Evolutionary conservation across 352 stramenopile genomes (phyloP).

Genomic region (Globisporangium paroecandrum): DNA sequence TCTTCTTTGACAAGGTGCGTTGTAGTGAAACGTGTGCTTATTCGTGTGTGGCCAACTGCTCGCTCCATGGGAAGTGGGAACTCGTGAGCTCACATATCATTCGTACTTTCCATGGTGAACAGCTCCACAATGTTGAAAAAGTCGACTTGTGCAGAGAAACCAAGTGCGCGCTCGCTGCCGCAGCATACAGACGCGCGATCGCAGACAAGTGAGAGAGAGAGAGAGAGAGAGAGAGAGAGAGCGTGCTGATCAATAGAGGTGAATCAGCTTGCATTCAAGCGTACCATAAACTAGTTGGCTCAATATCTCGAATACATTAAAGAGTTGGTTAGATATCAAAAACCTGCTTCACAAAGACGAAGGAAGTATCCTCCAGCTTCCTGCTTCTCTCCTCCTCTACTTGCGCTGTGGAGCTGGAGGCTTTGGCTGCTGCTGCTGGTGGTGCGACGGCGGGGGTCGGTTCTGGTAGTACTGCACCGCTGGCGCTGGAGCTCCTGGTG

Average conservation of each 20-base stretch:
- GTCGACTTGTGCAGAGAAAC: conserved; percentile 61
- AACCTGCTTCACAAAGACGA: background rate
- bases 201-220: conserved; percentile 14
- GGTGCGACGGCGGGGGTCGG: conserved; percentile 20
- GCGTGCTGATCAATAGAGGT: background rate
- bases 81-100: background rate
- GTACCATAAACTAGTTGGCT: too few relatives aligned
- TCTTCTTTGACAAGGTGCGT: conserved; percentile 91
- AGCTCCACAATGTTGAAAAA: conserved; percentile 50
- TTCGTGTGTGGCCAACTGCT: background rate
- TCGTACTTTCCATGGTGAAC: background rate
- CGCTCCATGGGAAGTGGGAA: background rate
- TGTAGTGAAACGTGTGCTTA: background rate
- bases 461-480: conserved; percentile 27
- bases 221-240: background rate
- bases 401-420: conserved; percentile 16
- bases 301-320: background rate
- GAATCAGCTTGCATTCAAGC: background rate
- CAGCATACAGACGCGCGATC: conserved; percentile 40
- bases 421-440: conserved; percentile 12
- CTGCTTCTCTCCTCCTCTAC: background rate
- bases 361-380: background rate
- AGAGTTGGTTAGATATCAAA: conserved; percentile 1
- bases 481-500: conserved; percentile 1
- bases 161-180: conserved; percentile 50